Base-by-base conservation (phyloP, 441 rosid species). In the Syzygium malaccense region DNA sequence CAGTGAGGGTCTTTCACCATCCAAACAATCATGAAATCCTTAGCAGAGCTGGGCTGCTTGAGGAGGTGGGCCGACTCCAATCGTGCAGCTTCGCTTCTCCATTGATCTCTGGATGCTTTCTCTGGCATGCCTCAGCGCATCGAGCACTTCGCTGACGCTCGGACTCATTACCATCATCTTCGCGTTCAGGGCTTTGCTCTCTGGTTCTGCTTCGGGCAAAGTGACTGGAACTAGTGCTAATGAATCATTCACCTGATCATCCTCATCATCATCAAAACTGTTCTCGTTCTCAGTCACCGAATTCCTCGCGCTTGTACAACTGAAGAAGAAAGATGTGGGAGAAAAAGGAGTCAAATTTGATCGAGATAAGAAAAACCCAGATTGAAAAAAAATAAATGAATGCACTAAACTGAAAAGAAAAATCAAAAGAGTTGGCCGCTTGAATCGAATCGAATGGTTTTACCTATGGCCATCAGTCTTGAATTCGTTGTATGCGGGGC, bases 101-200 rank as follows among this genome's bases (percentile, higher is more conserved):
- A 93, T 88, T 51, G 92, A 88, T 88, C 88, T 88, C 80, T 91
- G 92, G 79, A 95, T 92, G 64, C 86, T 91, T 41, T 94, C 94
- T 91, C 95, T 93, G 33, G 93, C 95, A 57, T 87, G 93, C 89
- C 92, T 92, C 85, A 94, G 85, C 4, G 91, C 90, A 78, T 93
- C 97, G 85, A 94, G 96, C 90, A 91, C 97, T 89, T 95, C 94
- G 33, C 85, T 54, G 56, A 89, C 93, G 80, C 91, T 93, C 87
- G 88, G 87, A 58, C 86, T 91, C 12, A 49, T 86, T 18, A 90
- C 78, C 88, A 2, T 75, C 83, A 23, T 75, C 83, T 75, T 75
- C 18, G 53, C 83, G 8, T 86, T 89, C 79, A 83, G 26, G 86
- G 92, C 93, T 5, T 86, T 84, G 79, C 87, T 86, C 56, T 14